Evolutionary conservation across 768 basidiomycete genomes (phyloP), one percentile per base, ranked within the genome.

Genomic region (Pulveroboletus sp.): DNA sequence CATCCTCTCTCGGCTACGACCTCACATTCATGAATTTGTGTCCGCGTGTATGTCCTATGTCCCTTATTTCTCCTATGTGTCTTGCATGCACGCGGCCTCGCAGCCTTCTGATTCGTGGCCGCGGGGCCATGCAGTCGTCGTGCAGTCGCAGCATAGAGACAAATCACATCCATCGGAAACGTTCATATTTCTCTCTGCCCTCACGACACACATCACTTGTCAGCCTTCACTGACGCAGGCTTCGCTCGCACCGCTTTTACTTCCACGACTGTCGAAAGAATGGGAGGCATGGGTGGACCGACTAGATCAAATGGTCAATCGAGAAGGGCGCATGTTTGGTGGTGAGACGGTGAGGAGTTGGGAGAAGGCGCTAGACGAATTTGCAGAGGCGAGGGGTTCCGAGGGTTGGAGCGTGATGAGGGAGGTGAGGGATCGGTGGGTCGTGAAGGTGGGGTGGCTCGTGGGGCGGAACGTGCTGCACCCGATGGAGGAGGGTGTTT

Each of bases 1-100:
- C 65, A 76, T 92, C 56, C 68, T 82, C 35, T 87, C 83, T 15
- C 78, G 90, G 47, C 72, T 93, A 15, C 79, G 84, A 42, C 84
- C 86, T 14, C 82, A 85, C 66, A 81, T 91, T 43, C 70, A 75
- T 45, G 89, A 91, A 45, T 93, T 89, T 57, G 82, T 85, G 28
- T 78, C 89, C 3, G 79, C 84, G 28, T 87, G 80, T 65, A 76
- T 83, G 65, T 85, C 90, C 6, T 93, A 92, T 64, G 79, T 92
- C 41, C 88, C 87, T 3, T 92, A 93, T 63, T 93, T 93, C 63
- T 86, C 89, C 18, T 83, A 79, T 57, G 66, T 78, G 46, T 62
- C 75, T 12, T 47, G 60, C 37, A 49, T 69, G 39, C 51, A 58
- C 39, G 36, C 30, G 54, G 21, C 26, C 41, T 62, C 46, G 52